These are phyloP conservation scores for Echium plantagineum DNA, from an alignment of 257 asterid genomes.

Conservation along the genomic window DNA sequence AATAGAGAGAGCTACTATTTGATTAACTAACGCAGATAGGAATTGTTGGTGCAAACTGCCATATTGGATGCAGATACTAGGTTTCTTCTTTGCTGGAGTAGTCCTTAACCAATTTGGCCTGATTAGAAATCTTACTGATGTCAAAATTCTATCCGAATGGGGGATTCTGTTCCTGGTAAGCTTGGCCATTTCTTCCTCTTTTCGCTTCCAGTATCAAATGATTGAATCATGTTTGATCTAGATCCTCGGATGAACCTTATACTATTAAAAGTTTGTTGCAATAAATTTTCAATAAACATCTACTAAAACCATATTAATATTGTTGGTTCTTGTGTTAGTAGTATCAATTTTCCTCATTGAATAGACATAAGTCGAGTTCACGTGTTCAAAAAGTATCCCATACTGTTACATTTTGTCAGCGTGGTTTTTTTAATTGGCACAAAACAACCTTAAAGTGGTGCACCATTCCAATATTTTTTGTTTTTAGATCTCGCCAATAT, in stretches of 20 bases:
- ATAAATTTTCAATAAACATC: no score
- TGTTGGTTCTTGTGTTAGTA: no score
- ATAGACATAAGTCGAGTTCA: no score
- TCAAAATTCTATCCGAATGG: slow-evolving; percentile 97
- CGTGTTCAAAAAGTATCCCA: no score
- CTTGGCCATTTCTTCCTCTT: slow-evolving; percentile 8
- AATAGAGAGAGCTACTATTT: neutral
- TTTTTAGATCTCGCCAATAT: neutral
- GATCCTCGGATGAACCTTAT: neutral
- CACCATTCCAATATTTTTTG: neutral
- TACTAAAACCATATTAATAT: no score
- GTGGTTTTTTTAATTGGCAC: no score
- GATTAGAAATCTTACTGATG: slow-evolving; percentile 80
- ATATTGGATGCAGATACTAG: slow-evolving; percentile 71
- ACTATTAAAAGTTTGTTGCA: no score
- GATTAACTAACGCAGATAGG: neutral
- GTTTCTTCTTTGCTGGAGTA: slow-evolving; percentile 96
- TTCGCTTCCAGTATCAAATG: neutral
- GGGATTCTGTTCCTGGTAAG: slow-evolving; percentile 97
- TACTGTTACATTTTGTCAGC: no score
- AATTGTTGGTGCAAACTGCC: slow-evolving; percentile 19
- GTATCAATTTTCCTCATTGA: no score
- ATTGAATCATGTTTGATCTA: no score
- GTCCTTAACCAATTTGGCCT: slow-evolving; percentile 92
- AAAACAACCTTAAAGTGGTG: neutral